Conservation (phyloP, 441 rosid species). For the Gossypium gossypioides region DNA sequence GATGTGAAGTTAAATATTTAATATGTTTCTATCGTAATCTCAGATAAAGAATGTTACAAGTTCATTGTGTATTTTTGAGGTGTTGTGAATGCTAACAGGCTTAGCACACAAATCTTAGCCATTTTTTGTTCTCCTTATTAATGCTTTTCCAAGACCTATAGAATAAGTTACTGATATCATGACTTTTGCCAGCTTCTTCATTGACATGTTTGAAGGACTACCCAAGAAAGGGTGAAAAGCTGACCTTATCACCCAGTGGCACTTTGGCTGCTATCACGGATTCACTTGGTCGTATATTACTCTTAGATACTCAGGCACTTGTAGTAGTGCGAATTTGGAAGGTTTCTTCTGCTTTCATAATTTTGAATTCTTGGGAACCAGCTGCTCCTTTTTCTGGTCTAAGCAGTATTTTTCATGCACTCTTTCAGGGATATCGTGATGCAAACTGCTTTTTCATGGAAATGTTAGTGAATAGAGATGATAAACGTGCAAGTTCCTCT, state of each 20-base stretch:
- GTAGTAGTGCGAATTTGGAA: constrained; percentile 92
- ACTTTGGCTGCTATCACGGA: constrained; percentile 94
- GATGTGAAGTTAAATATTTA: neutral
- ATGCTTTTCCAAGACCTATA: neutral
- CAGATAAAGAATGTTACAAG: neutral
- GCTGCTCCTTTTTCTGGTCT: neutral
- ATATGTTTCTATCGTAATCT: neutral
- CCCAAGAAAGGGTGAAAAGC: constrained; percentile 90
- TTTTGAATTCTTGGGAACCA: neutral
- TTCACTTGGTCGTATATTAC: constrained; percentile 91
- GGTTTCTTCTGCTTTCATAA: constrained; percentile 32
- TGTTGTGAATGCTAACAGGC: neutral
- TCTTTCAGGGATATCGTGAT: constrained; percentile 83
- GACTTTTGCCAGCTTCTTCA: constrained; percentile 58
- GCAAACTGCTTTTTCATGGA: constrained; percentile 90
- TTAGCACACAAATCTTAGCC: neutral
- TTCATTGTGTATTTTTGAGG: neutral
- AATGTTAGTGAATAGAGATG: constrained; percentile 62
- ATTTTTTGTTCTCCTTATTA: neutral
- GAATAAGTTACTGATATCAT: constrained; percentile 8
- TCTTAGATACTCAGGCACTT: constrained; percentile 86
- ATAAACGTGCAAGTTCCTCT: constrained; percentile 35
- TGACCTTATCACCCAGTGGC: constrained; percentile 88
- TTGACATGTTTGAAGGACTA: constrained; percentile 90
- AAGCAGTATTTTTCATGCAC: neutral